Conservation (phyloP, 2,329 filamentous ascomycete species). For the Amauroascus verrucosus region DNA sequence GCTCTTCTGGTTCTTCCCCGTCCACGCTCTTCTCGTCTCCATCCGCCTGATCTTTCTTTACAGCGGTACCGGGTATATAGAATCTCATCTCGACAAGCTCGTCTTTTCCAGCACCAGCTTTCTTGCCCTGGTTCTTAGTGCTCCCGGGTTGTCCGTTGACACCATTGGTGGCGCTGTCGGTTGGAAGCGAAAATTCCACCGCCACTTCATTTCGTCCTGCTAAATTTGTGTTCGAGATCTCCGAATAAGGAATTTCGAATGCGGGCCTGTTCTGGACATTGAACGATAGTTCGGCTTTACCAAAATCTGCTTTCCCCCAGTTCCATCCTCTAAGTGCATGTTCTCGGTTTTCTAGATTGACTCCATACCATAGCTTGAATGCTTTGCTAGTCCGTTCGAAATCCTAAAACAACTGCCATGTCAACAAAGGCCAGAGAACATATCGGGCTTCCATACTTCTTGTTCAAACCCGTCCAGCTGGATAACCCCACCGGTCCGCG, state of each 20-base stretch:
- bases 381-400: constrained; percentile 81
- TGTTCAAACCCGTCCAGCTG: constrained; percentile 92
- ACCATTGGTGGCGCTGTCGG: constrained; percentile 60
- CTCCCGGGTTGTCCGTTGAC: constrained; percentile 63
- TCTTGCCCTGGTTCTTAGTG: constrained; percentile 66
- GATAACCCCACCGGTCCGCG: constrained; percentile 72
- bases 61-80: constrained; percentile 87
- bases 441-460: constrained; percentile 44
- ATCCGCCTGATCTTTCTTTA: constrained; percentile 54
- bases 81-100: constrained; percentile 98
- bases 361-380: constrained; percentile 97
- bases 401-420: constrained; percentile 47
- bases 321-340: constrained; percentile 96
- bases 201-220: constrained; percentile 97
- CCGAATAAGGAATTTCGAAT: constrained; percentile 93
- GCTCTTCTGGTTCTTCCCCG: constrained; percentile 58
- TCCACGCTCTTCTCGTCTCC: constrained; percentile 21
- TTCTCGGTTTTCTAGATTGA: constrained; percentile 82
- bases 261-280: constrained; percentile 94
- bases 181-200: constrained; percentile 76
- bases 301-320: constrained; percentile 97
- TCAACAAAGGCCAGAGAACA: neutral
- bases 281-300: constrained; percentile 88
- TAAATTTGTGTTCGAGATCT: constrained; percentile 95
- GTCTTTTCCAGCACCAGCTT: constrained; percentile 77